Conservation (phyloP, 2,329 filamentous ascomycete genomes). For the Aureobasidium lini region DNA sequence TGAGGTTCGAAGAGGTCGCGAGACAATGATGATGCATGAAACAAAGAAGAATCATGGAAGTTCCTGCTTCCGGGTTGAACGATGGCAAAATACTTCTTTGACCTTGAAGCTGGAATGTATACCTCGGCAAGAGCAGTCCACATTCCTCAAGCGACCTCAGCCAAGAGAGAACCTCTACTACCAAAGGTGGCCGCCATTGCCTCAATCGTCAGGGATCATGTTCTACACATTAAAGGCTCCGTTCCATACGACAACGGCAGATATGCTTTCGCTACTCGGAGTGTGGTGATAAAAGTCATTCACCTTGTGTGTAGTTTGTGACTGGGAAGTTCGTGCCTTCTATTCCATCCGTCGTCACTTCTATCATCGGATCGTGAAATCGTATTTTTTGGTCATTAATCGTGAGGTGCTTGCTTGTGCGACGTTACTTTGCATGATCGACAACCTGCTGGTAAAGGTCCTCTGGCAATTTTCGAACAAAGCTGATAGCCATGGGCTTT, state of each 20-base stretch:
- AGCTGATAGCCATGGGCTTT: constrained; percentile 70
- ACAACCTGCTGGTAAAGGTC: constrained; percentile 88
- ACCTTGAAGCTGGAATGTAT: neutral
- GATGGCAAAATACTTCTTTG: neutral
- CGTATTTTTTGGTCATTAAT: neutral
- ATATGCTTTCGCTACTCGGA: too few species aligned
- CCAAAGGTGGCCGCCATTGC: neutral
- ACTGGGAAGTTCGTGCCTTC: too few species aligned
- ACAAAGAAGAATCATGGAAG: constrained; percentile 4
- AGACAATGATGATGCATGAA: neutral
- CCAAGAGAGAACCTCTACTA: neutral
- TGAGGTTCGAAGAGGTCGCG: neutral
- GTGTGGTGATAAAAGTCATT: too few species aligned
- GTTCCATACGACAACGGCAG: too few species aligned
- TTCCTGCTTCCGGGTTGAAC: neutral
- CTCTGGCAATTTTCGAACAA: constrained; percentile 83
- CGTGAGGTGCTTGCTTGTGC: neutral
- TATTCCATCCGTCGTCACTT: neutral
- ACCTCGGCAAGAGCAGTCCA: neutral
- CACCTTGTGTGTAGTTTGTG: too few species aligned
- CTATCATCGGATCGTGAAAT: neutral
- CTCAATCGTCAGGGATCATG: neutral
- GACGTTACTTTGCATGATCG: constrained; percentile 65
- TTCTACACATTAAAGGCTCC: too few species aligned
- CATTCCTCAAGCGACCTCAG: neutral